Conservation (phyloP, 2,329 filamentous ascomycete species). For the Neobulgaria alba region DNA sequence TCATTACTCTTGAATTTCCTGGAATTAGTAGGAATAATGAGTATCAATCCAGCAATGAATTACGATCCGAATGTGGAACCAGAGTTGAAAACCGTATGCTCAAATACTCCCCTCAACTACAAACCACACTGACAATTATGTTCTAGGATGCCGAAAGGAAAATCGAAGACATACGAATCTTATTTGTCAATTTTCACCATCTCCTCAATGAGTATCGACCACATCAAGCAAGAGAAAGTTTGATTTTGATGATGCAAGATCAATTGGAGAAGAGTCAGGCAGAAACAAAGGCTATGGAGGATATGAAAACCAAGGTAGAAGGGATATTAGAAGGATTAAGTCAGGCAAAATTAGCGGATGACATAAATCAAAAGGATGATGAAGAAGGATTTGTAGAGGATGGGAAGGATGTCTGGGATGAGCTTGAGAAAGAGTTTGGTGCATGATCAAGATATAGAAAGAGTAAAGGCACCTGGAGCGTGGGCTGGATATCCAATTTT, state of each 20-base stretch:
- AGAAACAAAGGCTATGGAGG: conserved; percentile 63
- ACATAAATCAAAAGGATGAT: conserved; percentile 10
- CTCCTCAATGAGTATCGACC: conserved; percentile 90
- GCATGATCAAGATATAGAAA: background rate
- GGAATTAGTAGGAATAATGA: conserved; percentile 67
- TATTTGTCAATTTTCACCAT: conserved; percentile 88
- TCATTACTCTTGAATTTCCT: conserved; percentile 83
- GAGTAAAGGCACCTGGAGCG: too few relatives aligned
- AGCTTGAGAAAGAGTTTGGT: conserved; percentile 34
- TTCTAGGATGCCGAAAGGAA: too few relatives aligned
- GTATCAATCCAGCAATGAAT: too few relatives aligned
- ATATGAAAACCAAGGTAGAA: conserved; percentile 63
- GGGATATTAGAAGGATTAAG: conserved; percentile 62
- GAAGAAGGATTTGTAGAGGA: conserved; percentile 8
- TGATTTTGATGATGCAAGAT: conserved; percentile 82
- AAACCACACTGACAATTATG: too few relatives aligned
- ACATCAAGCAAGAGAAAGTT: conserved; percentile 81
- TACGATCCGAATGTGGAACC: too few relatives aligned
- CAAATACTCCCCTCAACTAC: too few relatives aligned
- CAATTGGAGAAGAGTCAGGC: conserved; percentile 63
- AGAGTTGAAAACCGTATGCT: too few relatives aligned
- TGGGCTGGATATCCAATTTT: too few relatives aligned
- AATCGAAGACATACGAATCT: conserved; percentile 66
- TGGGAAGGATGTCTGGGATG: conserved; percentile 34
- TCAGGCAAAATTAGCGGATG: conserved; percentile 31